A percentile compares a stretch with the other conserved stretches of the same genome.
Evolutionary conservation across 192 early-diverging fungal species (phyloP).

Genomic region (Funneliformis mosseae): DNA sequence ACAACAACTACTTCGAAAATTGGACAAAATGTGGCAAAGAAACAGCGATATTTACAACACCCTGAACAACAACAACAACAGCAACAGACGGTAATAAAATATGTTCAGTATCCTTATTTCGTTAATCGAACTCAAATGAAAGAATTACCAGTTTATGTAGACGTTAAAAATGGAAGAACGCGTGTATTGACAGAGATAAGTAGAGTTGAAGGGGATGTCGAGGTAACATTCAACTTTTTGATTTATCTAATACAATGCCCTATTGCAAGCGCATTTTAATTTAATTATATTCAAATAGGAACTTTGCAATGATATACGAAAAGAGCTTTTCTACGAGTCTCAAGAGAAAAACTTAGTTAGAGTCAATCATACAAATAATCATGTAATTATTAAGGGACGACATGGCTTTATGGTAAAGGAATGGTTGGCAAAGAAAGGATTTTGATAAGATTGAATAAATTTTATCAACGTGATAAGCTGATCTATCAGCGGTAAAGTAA

Average conservation of each 20-base stretch:
- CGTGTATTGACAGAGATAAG: constrained; percentile 66
- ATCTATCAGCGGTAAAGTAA: too few species aligned
- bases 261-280: constrained; percentile 32
- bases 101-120: constrained; percentile 54
- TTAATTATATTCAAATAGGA: constrained; percentile 31
- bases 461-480: background rate
- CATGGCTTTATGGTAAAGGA: constrained; percentile 40
- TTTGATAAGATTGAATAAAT: constrained; percentile 14
- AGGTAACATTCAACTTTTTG: constrained; percentile 38
- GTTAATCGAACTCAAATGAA: constrained; percentile 61
- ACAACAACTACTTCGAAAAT: background rate
- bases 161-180: constrained; percentile 67
- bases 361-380: constrained; percentile 32
- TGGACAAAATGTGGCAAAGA: background rate
- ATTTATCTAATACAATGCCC: constrained; percentile 30
- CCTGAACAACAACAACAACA: background rate
- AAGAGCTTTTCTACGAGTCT: constrained; percentile 2
- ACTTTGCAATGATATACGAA: constrained; percentile 6
- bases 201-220: constrained; percentile 69
- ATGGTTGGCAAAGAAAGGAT: constrained; percentile 48
- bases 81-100: background rate
- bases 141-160: constrained; percentile 71
- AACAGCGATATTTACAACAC: background rate
- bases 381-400: constrained; percentile 46
- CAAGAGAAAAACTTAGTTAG: background rate